Evolutionary conservation across 176 grass and related monocot genomes (phyloP).

Genomic region (Lolium perenne): DNA sequence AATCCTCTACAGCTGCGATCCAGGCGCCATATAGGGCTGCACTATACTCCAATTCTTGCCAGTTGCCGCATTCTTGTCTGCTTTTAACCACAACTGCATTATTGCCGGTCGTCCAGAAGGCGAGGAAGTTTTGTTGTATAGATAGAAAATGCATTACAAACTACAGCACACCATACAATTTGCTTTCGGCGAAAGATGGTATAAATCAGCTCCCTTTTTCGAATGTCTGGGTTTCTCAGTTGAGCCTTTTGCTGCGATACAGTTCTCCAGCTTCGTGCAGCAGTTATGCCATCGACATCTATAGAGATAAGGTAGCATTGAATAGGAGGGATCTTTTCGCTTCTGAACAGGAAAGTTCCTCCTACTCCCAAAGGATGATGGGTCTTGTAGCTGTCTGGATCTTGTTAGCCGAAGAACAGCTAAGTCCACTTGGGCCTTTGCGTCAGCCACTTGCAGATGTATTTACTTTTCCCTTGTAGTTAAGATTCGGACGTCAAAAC

Average conservation of each 20-base stretch:
- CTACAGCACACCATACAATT: background rate
- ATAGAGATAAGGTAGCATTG: background rate
- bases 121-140: conserved; percentile 51
- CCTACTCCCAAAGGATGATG: conserved; percentile 24
- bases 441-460: background rate
- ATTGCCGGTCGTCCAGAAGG: background rate
- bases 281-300: background rate
- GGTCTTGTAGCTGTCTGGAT: conserved; percentile 4
- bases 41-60: conserved; percentile 16
- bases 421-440: background rate
- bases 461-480: background rate
- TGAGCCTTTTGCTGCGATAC: background rate
- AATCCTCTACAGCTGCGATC: conserved; percentile 1
- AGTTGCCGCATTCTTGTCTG: conserved; percentile 1
- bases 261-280: background rate
- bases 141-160: conserved; percentile 39
- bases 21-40: conserved; percentile 27
- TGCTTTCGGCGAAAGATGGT: background rate
- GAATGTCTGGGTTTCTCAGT: background rate
- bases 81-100: background rate
- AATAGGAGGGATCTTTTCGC: background rate
- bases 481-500: conserved; percentile 10
- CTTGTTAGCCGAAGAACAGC: conserved; percentile 16
- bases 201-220: background rate
- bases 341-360: background rate